Evolutionary conservation across 2,329 filamentous ascomycete species (phyloP), one percentile per base, ranked within the genome.

Genomic region (Pseudogymnoascus sp.): DNA sequence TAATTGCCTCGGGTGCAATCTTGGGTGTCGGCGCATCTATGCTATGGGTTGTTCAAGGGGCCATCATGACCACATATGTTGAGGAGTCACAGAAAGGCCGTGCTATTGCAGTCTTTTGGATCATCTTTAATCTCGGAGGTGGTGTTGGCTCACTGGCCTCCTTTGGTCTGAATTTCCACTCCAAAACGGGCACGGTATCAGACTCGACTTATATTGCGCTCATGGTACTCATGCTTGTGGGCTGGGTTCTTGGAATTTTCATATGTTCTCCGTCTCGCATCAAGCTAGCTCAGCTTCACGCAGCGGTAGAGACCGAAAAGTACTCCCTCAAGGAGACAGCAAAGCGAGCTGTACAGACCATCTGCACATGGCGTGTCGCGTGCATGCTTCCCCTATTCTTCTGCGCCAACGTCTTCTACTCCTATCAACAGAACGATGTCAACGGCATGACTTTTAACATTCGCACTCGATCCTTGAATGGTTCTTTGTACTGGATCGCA

Each of bases 331-430:
- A 93, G 89, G 93, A 95, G 79, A 90, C 2, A 88, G 82, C 75
- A 83, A 95, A 74, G 91, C 89, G 0, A 77, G 96, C 64, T 77
- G 78, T 61, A 80, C 80, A 33, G 88, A 95, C 69, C 67, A 68
- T 79, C 38, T 73, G 71, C 64, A 74, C 78, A 60, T 80, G 79
- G 78, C 75, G 78, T 21, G 76, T 82, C 69, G 85, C 85, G 5
- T 93, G 87, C 77, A 87, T 95, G 70, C 67, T 92, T 78, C 89
- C 89, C 71, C 90, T 92, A 87, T 92, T 93, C 78, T 83, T 90
- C 72, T 83, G 87, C 60, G 89, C 86, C 73, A 93, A 92, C 74
- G 89, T 86, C 84, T 92, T 92, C 76, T 89, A 90, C 75, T 85
- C 86, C 67, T 92, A 91, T 69, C 90, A 92, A 70, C 88, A 90